Percentiles rank a stretch among this genome's conserved stretches.
Evolutionary conservation across 2,329 filamentous ascomycete genomes (phyloP).

Genomic region (Pseudogymnoascus sp.): DNA sequence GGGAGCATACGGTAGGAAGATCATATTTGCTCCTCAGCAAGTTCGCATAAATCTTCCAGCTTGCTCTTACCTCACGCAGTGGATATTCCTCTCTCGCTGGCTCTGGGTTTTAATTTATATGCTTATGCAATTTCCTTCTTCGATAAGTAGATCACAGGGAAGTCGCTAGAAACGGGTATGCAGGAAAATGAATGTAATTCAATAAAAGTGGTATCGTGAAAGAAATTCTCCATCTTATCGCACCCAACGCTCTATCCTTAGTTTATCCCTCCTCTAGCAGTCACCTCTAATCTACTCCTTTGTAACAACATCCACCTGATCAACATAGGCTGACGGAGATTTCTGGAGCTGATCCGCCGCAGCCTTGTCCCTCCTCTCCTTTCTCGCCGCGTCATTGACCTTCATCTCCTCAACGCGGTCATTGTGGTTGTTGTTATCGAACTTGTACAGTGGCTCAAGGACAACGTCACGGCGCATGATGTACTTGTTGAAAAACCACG

Average conservation of each 20-base stretch:
- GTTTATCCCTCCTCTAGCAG: no score
- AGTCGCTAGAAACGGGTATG: neutral
- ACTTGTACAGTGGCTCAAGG: slow-evolving; percentile 45
- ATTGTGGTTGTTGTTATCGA: slow-evolving; percentile 28
- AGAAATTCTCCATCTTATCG: neutral
- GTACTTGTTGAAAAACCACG: slow-evolving; percentile 40
- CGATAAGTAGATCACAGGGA: no score
- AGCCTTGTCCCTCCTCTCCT: slow-evolving; percentile 1
- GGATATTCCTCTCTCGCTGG: no score
- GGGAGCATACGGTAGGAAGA: no score
- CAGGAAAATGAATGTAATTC: neutral
- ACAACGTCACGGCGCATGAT: slow-evolving; percentile 33
- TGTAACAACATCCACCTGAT: neutral
- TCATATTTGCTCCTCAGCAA: no score
- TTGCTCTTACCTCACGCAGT: no score
- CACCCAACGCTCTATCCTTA: neutral
- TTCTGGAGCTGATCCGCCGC: neutral
- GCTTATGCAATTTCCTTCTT: no score
- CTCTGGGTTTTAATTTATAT: no score
- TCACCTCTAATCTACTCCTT: neutral
- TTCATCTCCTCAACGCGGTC: slow-evolving; percentile 1
- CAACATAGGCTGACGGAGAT: neutral
- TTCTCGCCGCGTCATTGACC: neutral
- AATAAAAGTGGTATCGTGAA: slow-evolving; percentile 5
- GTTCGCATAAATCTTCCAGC: no score